phyloP scores from a whole-genome alignment of 2,329 filamentous ascomycete genomes.

The Pyricularia pennisetigena region DNA sequence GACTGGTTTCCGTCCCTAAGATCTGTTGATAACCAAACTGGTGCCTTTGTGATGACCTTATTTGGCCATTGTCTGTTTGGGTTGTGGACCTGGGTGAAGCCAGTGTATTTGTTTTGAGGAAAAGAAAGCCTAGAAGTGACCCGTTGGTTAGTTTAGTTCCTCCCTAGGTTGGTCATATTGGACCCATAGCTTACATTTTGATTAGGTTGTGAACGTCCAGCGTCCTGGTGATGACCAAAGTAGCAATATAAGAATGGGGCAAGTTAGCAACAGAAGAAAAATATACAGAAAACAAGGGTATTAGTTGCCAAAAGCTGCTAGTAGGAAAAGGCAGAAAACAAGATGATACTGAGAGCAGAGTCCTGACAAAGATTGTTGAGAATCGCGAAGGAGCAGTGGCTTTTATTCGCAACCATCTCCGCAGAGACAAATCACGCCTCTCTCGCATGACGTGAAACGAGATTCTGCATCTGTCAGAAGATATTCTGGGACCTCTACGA shows the following conservation, averaged over 20 bases:
- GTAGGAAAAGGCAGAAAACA: neutral
- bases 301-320: neutral
- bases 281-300: neutral
- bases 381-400: neutral
- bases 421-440: neutral
- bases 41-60: constrained; percentile 73
- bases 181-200: neutral
- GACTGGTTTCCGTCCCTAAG: constrained; percentile 91
- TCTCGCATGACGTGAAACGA: neutral
- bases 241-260: neutral
- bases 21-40: constrained; percentile 84
- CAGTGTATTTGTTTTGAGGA: neutral
- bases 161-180: neutral
- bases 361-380: neutral
- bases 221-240: neutral
- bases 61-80: constrained; percentile 74
- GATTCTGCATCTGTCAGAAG: neutral
- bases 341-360: neutral
- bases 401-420: neutral
- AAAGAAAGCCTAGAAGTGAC: neutral
- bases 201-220: neutral
- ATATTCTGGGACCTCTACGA: no score
- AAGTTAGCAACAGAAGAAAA: neutral
- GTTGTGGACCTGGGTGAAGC: neutral
- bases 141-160: neutral